Conservation (phyloP, 768 basidiomycete genomes). For the Rubroboletus pulcherrimus region DNA sequence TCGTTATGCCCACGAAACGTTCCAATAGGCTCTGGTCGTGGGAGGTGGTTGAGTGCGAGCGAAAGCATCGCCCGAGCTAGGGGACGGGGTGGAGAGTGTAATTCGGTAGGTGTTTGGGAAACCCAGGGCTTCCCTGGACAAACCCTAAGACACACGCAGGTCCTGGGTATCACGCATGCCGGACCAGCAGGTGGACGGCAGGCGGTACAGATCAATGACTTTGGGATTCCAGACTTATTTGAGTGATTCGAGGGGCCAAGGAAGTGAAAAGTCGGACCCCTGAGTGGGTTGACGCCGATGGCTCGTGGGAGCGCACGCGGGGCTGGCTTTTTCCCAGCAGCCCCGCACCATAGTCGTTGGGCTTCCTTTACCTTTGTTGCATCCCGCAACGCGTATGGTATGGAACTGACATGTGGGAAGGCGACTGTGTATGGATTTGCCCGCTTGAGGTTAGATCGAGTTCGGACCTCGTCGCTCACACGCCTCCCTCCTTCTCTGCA, state of each 20-base stretch:
- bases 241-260: conserved; percentile 25
- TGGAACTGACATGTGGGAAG: conserved; percentile 5
- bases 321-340: neutral
- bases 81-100: conserved; percentile 20
- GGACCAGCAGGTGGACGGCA: conserved; percentile 32
- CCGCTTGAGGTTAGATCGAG: conserved; percentile 8
- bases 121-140: conserved; percentile 25
- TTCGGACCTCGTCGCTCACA: conserved; percentile 27
- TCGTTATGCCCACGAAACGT: conserved; percentile 24
- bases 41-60: conserved; percentile 30
- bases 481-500: conserved; percentile 9
- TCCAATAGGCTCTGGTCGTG: conserved; percentile 21
- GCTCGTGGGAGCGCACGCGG: conserved; percentile 27
- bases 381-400: conserved; percentile 4
- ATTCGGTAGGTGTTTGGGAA: conserved; percentile 22
- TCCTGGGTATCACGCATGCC: conserved; percentile 29
- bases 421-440: conserved; percentile 6
- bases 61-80: conserved; percentile 28
- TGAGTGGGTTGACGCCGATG: conserved; percentile 26
- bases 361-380: neutral
- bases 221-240: conserved; percentile 29
- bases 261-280: conserved; percentile 26
- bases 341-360: conserved; percentile 3
- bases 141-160: conserved; percentile 30
- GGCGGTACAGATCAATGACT: conserved; percentile 31